These are phyloP conservation scores for Entomortierella parvispora DNA, from an alignment of 192 early-diverging fungal genomes.

Conservation along the genomic window DNA sequence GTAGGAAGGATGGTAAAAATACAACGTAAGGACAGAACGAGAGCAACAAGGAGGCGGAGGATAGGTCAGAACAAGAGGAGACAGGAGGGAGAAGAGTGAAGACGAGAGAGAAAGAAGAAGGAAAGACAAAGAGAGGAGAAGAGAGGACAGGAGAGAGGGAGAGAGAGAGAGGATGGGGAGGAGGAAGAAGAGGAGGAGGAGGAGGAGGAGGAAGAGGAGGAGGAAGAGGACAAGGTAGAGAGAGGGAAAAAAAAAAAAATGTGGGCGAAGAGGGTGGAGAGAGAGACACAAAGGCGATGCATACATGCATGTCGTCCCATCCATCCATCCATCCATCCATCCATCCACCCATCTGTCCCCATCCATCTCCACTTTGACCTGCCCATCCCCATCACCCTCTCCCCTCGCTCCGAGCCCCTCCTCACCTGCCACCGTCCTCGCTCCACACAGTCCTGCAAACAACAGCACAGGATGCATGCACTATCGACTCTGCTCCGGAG, in stretches of 20 bases:
- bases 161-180: not conserved
- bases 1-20: not conserved
- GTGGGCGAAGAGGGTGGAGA: not conserved
- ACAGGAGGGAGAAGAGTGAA: not conserved
- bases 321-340: not conserved
- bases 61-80: not conserved
- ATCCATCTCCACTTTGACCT: no score
- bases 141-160: not conserved
- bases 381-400: not conserved
- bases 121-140: not conserved
- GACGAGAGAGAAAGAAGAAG: not conserved
- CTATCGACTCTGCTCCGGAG: no score
- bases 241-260: not conserved
- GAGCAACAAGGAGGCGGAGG: not conserved
- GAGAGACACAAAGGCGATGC: not conserved
- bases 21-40: not conserved
- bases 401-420: no score
- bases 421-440: no score
- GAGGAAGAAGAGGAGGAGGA: not conserved
- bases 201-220: not conserved
- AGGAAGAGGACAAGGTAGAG: not conserved
- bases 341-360: no score
- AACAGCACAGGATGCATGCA: no score
- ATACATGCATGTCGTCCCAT: not conserved
- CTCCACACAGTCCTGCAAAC: no score